Percentiles rank a stretch among this genome's conserved stretches.
phyloP scores from a whole-genome alignment of 164 flowering plant genomes.

The grape (Vitis vinifera) region ASM3070453v1 NC_081818.1:27291001-27291500 shows the following conservation, averaged over 20 bases:
- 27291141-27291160: constrained; percentile 9
- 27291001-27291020: background rate
- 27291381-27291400: no score
- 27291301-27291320: no score
- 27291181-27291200: constrained; percentile 2
- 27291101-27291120: background rate
- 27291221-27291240: background rate
- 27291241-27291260: constrained; percentile 7
- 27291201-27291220: background rate
- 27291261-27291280: background rate
- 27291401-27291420: no score
- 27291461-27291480: no score
- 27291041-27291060: background rate
- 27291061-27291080: background rate
- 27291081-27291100: background rate
- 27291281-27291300: no score
- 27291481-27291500: no score
- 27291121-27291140: constrained; percentile 1
- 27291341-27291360: no score
- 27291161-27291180: background rate
- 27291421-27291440: no score
- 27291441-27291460: no score
- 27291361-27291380: no score
- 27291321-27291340: no score
- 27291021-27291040: constrained; percentile 1